Conservation (phyloP, 2,329 filamentous ascomycete genomes). For the Fonsecaea monophora region DNA sequence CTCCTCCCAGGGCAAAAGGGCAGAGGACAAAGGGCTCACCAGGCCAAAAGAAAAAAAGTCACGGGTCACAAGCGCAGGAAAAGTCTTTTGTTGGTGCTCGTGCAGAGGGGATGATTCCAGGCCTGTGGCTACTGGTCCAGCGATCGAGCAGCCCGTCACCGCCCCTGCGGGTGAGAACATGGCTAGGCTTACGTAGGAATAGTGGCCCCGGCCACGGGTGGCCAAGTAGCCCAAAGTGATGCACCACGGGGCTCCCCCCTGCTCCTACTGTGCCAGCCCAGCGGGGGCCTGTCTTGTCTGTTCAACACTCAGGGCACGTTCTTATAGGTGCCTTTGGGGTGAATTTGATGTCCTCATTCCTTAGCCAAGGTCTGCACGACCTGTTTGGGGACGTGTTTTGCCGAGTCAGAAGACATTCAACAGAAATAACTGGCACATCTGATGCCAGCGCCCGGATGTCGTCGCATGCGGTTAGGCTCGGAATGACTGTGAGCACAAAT, state of each 20-base stretch:
- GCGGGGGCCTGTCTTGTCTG: background rate
- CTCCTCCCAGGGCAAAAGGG: background rate
- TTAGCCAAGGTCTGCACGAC: background rate
- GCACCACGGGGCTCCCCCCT: constrained; percentile 2
- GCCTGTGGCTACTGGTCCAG: constrained; percentile 5
- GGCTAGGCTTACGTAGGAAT: constrained; percentile 21
- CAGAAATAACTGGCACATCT: constrained; percentile 11
- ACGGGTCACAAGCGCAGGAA: constrained; percentile 8
- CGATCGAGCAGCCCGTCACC: constrained; percentile 11
- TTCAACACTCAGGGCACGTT: background rate
- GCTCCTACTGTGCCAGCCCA: background rate
- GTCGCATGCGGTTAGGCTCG: constrained; percentile 17
- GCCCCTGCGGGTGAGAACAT: constrained; percentile 21
- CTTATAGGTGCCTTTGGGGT: constrained; percentile 5
- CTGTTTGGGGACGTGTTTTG: background rate
- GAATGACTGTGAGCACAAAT: background rate
- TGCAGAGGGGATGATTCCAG: constrained; percentile 6
- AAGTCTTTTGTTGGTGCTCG: constrained; percentile 3
- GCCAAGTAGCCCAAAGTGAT: constrained; percentile 1
- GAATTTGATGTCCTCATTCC: background rate
- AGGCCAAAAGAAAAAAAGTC: constrained; percentile 6
- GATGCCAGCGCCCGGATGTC: constrained; percentile 9
- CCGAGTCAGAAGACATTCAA: constrained; percentile 21
- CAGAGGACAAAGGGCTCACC: background rate
- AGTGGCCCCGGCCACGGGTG: background rate